Evolutionary conservation across 2,329 filamentous ascomycete genomes (phyloP).

Genomic region (Nigrospora osmanthi): DNA sequence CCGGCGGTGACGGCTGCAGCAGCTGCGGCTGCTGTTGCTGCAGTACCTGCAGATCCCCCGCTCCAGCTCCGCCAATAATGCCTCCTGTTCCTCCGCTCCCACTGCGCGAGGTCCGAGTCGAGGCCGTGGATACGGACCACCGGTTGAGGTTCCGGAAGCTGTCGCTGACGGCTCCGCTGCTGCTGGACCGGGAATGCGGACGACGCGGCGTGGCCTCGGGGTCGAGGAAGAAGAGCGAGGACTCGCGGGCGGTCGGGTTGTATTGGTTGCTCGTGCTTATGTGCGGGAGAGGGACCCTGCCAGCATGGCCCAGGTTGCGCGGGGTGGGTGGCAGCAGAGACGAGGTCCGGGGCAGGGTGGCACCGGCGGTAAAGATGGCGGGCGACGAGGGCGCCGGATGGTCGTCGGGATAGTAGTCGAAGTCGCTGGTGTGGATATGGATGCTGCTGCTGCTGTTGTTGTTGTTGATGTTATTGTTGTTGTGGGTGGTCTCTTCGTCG

Average conservation of each 20-base stretch:
- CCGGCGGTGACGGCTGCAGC: conserved; percentile 11
- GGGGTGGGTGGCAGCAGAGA: conserved; percentile 14
- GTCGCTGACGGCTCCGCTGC: conserved; percentile 26
- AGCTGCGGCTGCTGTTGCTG: conserved; percentile 8
- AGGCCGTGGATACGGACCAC: conserved; percentile 45
- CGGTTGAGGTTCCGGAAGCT: conserved; percentile 40
- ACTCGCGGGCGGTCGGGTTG: background rate
- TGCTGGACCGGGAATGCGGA: conserved; percentile 14
- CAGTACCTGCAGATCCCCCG: background rate
- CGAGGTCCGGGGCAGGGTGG: conserved; percentile 11
- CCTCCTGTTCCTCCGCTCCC: conserved; percentile 4
- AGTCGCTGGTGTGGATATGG: background rate
- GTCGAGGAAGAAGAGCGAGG: conserved; percentile 9
- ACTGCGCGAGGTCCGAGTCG: conserved; percentile 33
- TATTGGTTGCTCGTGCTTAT: no score
- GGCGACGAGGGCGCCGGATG: conserved; percentile 7
- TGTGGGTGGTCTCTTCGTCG: no score
- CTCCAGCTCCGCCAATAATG: conserved; percentile 1
- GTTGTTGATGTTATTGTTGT: conserved; percentile 2
- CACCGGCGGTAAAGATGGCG: conserved; percentile 8
- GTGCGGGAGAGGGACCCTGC: background rate
- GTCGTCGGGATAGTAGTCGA: conserved; percentile 1
- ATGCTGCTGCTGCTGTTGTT: background rate
- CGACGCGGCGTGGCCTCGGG: conserved; percentile 7
- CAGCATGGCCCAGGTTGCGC: conserved; percentile 10